A percentile compares a stretch with the other conserved stretches of the same genome.
Conservation (phyloP, 768 basidiomycete species). For the Exidia glandulosa region DNA sequence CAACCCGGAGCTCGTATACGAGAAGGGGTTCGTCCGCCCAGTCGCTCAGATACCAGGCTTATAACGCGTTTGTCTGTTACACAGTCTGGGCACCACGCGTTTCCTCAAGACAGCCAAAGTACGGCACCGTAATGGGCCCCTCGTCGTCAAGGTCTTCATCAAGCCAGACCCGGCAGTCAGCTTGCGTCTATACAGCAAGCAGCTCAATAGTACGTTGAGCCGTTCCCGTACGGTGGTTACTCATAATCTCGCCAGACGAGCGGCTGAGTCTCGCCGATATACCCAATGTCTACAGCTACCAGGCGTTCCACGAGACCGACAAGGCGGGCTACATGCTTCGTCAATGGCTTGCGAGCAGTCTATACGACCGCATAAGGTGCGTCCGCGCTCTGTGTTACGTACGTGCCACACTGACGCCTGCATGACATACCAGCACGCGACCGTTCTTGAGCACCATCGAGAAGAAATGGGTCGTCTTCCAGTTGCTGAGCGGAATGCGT, state of each 20-base stretch:
- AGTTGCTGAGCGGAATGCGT: constrained; percentile 74
- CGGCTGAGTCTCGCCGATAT: constrained; percentile 76
- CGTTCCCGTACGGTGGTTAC: background rate
- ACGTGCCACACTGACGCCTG: background rate
- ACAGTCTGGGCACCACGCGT: constrained; percentile 57
- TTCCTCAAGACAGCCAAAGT: constrained; percentile 78
- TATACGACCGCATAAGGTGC: constrained; percentile 96
- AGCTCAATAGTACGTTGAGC: constrained; percentile 50
- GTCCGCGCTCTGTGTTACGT: constrained; percentile 11
- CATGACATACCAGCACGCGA: constrained; percentile 54
- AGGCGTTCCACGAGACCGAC: constrained; percentile 86
- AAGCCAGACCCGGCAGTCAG: constrained; percentile 85
- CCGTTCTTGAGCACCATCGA: constrained; percentile 86
- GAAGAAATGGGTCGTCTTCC: constrained; percentile 98
- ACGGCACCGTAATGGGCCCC: constrained; percentile 67
- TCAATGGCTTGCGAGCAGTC: constrained; percentile 88
- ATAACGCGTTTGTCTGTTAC: background rate
- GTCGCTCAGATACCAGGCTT: background rate
- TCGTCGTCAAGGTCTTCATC: constrained; percentile 91
- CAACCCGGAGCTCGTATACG: constrained; percentile 77
- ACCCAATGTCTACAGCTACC: constrained; percentile 81
- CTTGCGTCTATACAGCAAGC: constrained; percentile 58
- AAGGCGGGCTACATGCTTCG: constrained; percentile 91
- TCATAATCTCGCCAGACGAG: constrained; percentile 46
- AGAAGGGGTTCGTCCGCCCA: constrained; percentile 59